Percentiles rank a stretch among this genome's conserved stretches.
These are phyloP conservation scores for Clarireedia sp. DNA, from an alignment of 2,329 filamentous ascomycete genomes.

Conservation along the genomic window DNA sequence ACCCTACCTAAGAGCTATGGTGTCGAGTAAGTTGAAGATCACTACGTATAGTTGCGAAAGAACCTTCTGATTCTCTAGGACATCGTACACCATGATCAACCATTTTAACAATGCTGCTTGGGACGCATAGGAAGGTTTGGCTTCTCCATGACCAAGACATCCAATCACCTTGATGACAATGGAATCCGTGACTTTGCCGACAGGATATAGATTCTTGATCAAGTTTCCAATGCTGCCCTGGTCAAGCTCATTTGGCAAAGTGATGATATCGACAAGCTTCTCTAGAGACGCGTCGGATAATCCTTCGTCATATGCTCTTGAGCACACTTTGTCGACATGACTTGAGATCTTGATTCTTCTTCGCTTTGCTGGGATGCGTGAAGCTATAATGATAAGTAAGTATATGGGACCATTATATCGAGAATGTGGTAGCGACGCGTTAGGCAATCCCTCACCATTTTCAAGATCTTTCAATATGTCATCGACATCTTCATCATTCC, in stretches of 20 bases:
- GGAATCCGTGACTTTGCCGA: slow-evolving; percentile 51
- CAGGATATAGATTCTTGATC: slow-evolving; percentile 69
- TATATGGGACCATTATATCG: background rate
- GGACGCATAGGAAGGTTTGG: slow-evolving; percentile 61
- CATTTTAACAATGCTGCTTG: slow-evolving; percentile 69
- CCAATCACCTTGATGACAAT: slow-evolving; percentile 60
- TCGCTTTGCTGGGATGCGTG: slow-evolving; percentile 56
- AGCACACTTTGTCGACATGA: slow-evolving; percentile 54
- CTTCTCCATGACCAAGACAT: slow-evolving; percentile 67
- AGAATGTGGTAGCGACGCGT: slow-evolving; percentile 9
- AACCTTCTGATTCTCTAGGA: slow-evolving; percentile 54
- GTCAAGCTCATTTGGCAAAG: slow-evolving; percentile 61
- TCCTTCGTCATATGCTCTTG: slow-evolving; percentile 59
- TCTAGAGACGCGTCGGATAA: slow-evolving; percentile 52
- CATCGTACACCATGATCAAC: slow-evolving; percentile 69
- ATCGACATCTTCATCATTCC: slow-evolving; percentile 4
- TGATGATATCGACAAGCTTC: slow-evolving; percentile 58
- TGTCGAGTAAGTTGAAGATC: slow-evolving; percentile 75
- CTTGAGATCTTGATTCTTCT: slow-evolving; percentile 55
- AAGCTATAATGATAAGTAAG: slow-evolving; percentile 36
- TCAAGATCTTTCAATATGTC: slow-evolving; percentile 23
- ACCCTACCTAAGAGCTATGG: slow-evolving; percentile 60
- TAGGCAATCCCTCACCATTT: slow-evolving; percentile 18
- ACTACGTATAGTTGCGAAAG: slow-evolving; percentile 66
- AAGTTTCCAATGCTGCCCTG: slow-evolving; percentile 64